Evolutionary conservation across 2,329 filamentous ascomycete genomes (phyloP).

Genomic region (Epichloe sp.): DNA sequence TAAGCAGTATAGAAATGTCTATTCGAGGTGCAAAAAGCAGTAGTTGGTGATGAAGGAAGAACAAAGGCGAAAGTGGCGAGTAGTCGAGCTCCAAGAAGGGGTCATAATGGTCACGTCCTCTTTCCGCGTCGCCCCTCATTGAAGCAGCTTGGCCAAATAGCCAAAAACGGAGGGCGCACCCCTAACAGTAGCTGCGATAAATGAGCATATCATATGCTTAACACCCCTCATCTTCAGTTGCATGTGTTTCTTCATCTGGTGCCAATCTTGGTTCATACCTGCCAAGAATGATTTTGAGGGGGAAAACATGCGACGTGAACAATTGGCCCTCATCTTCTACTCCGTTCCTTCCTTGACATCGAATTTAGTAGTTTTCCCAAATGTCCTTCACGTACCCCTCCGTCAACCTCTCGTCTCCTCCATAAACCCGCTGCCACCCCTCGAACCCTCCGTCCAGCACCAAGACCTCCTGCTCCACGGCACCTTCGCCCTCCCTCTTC

Average conservation of each 20-base stretch:
- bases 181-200: too few species aligned
- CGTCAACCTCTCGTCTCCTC: slow-evolving; percentile 65
- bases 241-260: not conserved
- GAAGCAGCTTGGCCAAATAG: too few species aligned
- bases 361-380: slow-evolving; percentile 49
- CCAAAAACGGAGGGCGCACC: too few species aligned
- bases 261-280: not conserved
- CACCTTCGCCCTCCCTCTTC: slow-evolving; percentile 13
- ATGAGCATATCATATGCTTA: too few species aligned
- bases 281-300: not conserved
- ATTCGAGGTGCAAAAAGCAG: not conserved
- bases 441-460: slow-evolving; percentile 77
- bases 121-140: not conserved
- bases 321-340: not conserved
- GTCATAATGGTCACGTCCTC: not conserved
- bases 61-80: not conserved
- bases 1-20: not conserved
- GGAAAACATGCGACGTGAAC: too few species aligned
- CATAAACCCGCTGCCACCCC: slow-evolving; percentile 78
- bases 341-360: not conserved
- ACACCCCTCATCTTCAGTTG: not conserved
- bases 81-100: not conserved
- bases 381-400: slow-evolving; percentile 75
- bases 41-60: not conserved
- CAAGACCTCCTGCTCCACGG: slow-evolving; percentile 54